These are phyloP conservation scores for Penicillium manginii DNA, from an alignment of 495 filamentous ascomycete genomes.

Conservation along the genomic window DNA sequence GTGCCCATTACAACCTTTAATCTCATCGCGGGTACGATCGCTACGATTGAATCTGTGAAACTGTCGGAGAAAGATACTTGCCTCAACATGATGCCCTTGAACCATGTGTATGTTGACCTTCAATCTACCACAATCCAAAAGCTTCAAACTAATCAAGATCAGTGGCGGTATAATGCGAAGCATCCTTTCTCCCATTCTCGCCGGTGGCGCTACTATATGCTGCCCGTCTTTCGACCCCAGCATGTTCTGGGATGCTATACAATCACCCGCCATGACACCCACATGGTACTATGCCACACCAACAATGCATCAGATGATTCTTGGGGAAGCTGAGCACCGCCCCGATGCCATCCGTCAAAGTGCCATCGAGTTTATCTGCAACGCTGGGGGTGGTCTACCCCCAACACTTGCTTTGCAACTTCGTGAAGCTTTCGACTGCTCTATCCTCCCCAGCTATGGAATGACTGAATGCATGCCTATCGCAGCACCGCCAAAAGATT, in stretches of 20 bases:
- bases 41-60: slow-evolving; percentile 46
- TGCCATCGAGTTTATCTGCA: slow-evolving; percentile 45
- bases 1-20: slow-evolving; percentile 44
- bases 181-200: slow-evolving; percentile 43
- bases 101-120: slow-evolving; percentile 40
- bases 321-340: slow-evolving; percentile 35
- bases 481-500: slow-evolving; percentile 39
- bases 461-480: slow-evolving; percentile 58
- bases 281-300: slow-evolving; percentile 56
- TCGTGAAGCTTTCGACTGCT: slow-evolving; percentile 40
- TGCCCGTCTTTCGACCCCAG: slow-evolving; percentile 50
- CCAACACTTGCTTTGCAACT: slow-evolving; percentile 42
- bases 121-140: neutral
- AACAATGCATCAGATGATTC: slow-evolving; percentile 50
- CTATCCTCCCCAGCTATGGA: slow-evolving; percentile 49
- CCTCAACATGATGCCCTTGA: slow-evolving; percentile 53
- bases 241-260: slow-evolving; percentile 52
- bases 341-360: slow-evolving; percentile 37
- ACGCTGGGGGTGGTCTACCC: slow-evolving; percentile 49
- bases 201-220: slow-evolving; percentile 47
- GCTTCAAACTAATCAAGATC: slow-evolving; percentile 8
- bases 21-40: slow-evolving; percentile 39
- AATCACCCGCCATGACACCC: slow-evolving; percentile 34
- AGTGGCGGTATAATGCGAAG: slow-evolving; percentile 44
- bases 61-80: slow-evolving; percentile 38